phyloP scores from a whole-genome alignment of 805 yeast genomes.

The Candida dajiaensis region DNA sequence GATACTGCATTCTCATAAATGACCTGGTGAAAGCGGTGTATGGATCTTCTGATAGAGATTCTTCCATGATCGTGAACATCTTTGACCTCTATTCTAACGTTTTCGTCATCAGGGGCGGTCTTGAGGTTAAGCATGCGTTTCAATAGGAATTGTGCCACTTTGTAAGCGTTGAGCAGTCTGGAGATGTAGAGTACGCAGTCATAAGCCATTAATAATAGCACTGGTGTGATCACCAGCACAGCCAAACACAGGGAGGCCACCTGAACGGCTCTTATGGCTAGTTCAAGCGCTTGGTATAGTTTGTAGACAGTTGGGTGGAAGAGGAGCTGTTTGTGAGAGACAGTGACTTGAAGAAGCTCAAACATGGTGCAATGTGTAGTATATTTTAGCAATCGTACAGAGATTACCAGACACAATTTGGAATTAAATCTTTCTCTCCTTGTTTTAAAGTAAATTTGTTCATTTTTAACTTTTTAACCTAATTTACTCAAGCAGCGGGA shows the following conservation, averaged over 20 bases:
- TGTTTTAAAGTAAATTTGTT: too few relatives aligned
- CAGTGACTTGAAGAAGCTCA: background rate
- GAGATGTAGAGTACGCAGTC: conserved; percentile 15
- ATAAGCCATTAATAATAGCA: conserved; percentile 10
- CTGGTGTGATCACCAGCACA: conserved; percentile 6
- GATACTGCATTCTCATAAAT: conserved; percentile 12
- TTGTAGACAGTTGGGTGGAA: background rate
- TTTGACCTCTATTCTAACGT: background rate
- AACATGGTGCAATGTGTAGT: too few relatives aligned
- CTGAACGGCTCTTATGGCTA: background rate
- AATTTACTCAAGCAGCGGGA: background rate
- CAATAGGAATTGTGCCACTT: background rate
- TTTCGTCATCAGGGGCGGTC: background rate
- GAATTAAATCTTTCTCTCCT: too few relatives aligned
- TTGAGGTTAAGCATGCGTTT: conserved; percentile 7
- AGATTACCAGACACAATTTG: too few relatives aligned
- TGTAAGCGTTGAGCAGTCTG: conserved; percentile 9
- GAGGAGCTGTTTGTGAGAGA: background rate
- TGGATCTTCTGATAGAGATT: conserved; percentile 9
- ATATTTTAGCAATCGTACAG: too few relatives aligned
- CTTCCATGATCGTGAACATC: conserved; percentile 5
- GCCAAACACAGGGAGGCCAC: background rate
- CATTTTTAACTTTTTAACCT: background rate
- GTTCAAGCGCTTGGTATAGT: background rate
- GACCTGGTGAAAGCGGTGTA: conserved; percentile 11